Percentiles rank a stretch among this genome's conserved stretches.
Conservation (phyloP, 768 basidiomycete species). For the Xerocomellus dryophilus region DNA sequence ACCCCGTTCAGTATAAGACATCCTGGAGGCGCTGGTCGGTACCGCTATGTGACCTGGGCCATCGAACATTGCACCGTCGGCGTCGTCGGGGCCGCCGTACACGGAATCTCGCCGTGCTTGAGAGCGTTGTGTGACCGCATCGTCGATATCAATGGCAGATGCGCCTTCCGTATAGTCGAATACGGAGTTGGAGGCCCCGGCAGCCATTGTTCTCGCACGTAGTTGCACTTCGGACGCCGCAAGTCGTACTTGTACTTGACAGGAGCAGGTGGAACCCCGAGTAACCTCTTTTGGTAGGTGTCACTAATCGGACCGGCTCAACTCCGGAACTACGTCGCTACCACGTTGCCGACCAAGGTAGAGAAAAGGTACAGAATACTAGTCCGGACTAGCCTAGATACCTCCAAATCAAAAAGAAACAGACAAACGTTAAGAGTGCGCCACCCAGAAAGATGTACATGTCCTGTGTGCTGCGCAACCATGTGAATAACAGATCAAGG, state of each 20-base stretch:
- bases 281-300: conserved; percentile 15
- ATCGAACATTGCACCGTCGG: conserved; percentile 69
- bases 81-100: conserved; percentile 48
- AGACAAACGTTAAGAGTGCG: conserved; percentile 83
- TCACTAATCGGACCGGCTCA: not conserved
- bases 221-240: not conserved
- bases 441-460: conserved; percentile 91
- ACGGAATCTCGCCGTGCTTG: conserved; percentile 67
- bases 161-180: conserved; percentile 88
- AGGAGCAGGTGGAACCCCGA: too few species aligned
- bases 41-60: conserved; percentile 63
- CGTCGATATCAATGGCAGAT: conserved; percentile 66
- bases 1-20: conserved; percentile 58
- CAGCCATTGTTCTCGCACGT: conserved; percentile 12
- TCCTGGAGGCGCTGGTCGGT: conserved; percentile 77
- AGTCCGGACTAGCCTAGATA: conserved; percentile 60
- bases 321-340: not conserved
- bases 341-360: not conserved
- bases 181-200: conserved; percentile 11
- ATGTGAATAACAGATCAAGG: conserved; percentile 9
- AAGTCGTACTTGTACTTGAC: not conserved
- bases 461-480: conserved; percentile 74
- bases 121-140: conserved; percentile 50
- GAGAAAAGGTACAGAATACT: conserved; percentile 1
- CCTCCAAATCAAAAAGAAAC: conserved; percentile 90